Evolutionary conservation across 768 basidiomycete species (phyloP).

Genomic region (Pleurotus citrinopileatus): DNA sequence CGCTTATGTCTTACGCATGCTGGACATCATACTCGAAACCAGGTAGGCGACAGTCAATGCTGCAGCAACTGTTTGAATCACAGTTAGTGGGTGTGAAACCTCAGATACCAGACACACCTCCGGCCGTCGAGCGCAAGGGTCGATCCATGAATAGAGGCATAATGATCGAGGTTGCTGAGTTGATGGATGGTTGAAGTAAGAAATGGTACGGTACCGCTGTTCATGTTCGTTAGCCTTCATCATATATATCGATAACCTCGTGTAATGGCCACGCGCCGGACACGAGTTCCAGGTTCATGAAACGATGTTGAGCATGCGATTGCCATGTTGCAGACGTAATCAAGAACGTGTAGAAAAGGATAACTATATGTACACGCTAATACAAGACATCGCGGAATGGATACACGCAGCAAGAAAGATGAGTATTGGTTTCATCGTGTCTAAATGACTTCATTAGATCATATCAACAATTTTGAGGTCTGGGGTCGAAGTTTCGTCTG

Average conservation of each 20-base stretch:
- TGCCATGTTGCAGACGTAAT: not conserved
- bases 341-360: not conserved
- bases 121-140: conserved; percentile 41
- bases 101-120: conserved; percentile 29
- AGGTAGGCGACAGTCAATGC: conserved; percentile 48
- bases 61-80: conserved; percentile 36
- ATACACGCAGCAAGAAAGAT: not conserved
- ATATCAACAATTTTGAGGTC: not conserved
- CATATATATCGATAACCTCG: conserved; percentile 7
- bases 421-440: not conserved
- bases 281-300: conserved; percentile 7
- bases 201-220: not conserved
- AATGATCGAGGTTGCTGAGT: conserved; percentile 6
- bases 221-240: not conserved
- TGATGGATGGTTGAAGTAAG: not conserved
- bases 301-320: not conserved
- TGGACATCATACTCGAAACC: conserved; percentile 47
- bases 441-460: conserved; percentile 1
- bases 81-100: not conserved
- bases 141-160: conserved; percentile 51
- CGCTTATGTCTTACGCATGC: conserved; percentile 33
- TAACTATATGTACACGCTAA: not conserved
- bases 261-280: conserved; percentile 7
- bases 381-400: not conserved
- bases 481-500: not conserved